phyloP scores from a whole-genome alignment of 805 yeast genomes.

The Torulaspora gathmanii region DNA sequence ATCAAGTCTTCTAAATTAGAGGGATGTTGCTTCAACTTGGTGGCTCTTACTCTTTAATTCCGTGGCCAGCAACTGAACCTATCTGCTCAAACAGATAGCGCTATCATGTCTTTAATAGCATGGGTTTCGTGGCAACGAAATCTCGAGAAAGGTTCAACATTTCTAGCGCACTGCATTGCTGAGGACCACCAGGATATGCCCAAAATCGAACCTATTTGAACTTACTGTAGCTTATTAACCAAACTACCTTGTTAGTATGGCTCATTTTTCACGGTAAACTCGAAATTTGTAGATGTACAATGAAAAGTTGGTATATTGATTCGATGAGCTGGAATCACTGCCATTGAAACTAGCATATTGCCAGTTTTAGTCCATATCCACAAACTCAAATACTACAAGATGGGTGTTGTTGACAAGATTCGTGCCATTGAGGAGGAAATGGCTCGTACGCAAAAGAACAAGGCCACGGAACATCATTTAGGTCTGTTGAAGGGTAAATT shows the following conservation, averaged over 20 bases:
- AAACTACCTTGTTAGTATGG: not conserved
- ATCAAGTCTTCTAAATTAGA: too few relatives aligned
- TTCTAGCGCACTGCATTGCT: too few relatives aligned
- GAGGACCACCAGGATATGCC: too few relatives aligned
- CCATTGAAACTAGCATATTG: not conserved
- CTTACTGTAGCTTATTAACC: too few relatives aligned
- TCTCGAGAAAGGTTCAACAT: too few relatives aligned
- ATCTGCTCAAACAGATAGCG: too few relatives aligned
- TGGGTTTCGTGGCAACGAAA: too few relatives aligned
- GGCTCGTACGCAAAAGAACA: constrained; percentile 92
- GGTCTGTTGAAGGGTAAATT: constrained; percentile 92
- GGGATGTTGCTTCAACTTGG: not conserved
- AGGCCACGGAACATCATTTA: constrained; percentile 95
- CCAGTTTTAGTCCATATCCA: not conserved
- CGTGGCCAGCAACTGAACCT: too few relatives aligned
- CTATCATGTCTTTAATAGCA: too few relatives aligned
- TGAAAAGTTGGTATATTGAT: not conserved
- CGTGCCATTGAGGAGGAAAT: constrained; percentile 88
- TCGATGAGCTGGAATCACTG: not conserved
- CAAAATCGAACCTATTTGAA: too few relatives aligned
- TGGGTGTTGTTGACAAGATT: constrained; percentile 60
- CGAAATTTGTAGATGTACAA: not conserved
- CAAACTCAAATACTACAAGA: constrained; percentile 3
- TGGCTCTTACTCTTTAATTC: not conserved
- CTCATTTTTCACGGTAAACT: not conserved